phyloP scores from a whole-genome alignment of 345 rosid genomes.

The Eucalyptus brandiana region DNA sequence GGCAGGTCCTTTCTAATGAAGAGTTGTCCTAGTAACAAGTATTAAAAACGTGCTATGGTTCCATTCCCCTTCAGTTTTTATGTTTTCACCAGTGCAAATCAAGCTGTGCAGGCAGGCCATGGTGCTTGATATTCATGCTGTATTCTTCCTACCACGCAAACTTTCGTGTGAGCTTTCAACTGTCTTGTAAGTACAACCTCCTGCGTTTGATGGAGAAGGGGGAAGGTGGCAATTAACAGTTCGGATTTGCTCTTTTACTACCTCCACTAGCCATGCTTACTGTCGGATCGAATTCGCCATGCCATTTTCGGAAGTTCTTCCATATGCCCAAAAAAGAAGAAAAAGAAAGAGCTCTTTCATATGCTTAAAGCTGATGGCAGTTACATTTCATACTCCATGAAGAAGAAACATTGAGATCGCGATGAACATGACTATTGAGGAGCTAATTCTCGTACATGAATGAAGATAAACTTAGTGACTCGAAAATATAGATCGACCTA shows the following conservation, averaged over 20 bases:
- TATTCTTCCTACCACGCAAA: background rate
- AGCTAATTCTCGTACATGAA: background rate
- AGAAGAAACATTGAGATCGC: background rate
- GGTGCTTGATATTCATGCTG: background rate
- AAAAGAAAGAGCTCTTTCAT: background rate
- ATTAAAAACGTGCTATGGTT: background rate
- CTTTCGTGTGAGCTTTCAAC: background rate
- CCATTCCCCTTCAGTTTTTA: rapidly evolving
- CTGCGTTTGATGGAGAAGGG: background rate
- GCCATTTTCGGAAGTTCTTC: background rate
- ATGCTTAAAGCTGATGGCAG: background rate
- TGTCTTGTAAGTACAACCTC: constrained; percentile 3
- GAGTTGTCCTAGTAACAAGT: background rate
- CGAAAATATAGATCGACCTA: background rate
- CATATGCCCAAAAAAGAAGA: background rate
- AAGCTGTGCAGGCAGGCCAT: background rate
- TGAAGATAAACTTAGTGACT: background rate
- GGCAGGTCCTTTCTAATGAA: background rate
- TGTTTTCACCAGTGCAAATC: background rate
- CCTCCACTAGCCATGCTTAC: background rate
- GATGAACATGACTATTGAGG: background rate
- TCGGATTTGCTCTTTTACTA: background rate
- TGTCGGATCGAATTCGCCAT: background rate
- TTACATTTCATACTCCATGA: background rate
- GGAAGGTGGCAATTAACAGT: background rate